Conservation (phyloP, 768 basidiomycete genomes). For the Termitomyces sp. region DNA sequence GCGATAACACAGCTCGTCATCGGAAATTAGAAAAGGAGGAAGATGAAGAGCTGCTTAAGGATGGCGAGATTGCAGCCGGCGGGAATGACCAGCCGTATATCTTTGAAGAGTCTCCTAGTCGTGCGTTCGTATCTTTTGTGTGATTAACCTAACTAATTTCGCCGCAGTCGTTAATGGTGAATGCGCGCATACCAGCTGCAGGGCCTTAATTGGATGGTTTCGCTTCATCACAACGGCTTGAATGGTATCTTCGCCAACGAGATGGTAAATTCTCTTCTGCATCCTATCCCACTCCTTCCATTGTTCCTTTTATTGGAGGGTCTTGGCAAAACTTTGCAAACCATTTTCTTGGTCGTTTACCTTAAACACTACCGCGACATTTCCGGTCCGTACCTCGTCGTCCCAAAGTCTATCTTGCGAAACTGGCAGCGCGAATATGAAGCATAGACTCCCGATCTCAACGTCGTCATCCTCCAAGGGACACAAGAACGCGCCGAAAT, state of each 20-base stretch:
- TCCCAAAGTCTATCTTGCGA: conserved; percentile 97
- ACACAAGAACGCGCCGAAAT: conserved; percentile 85
- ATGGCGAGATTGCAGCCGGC: conserved; percentile 71
- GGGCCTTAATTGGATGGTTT: conserved; percentile 96
- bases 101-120: conserved; percentile 90
- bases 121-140: conserved; percentile 36
- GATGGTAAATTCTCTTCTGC: conserved; percentile 49
- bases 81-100: conserved; percentile 90
- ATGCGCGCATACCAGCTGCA: conserved; percentile 97
- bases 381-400: conserved; percentile 84
- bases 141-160: not conserved
- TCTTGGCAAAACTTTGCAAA: conserved; percentile 97
- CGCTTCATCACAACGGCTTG: conserved; percentile 91
- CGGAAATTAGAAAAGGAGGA: conserved; percentile 98
- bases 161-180: conserved; percentile 73
- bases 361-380: conserved; percentile 78
- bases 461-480: conserved; percentile 75
- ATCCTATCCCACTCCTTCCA: not conserved
- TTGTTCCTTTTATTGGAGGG: conserved; percentile 42
- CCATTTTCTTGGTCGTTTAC: conserved; percentile 94
- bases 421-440: conserved; percentile 96
- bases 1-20: conserved; percentile 75
- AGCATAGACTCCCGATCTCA: conserved; percentile 87
- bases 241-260: conserved; percentile 98
- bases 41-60: conserved; percentile 91